Percentiles rank a stretch among this genome's conserved stretches.
These are phyloP conservation scores for Penicillium herquei DNA, from an alignment of 495 filamentous ascomycete genomes.

Conservation along the genomic window DNA sequence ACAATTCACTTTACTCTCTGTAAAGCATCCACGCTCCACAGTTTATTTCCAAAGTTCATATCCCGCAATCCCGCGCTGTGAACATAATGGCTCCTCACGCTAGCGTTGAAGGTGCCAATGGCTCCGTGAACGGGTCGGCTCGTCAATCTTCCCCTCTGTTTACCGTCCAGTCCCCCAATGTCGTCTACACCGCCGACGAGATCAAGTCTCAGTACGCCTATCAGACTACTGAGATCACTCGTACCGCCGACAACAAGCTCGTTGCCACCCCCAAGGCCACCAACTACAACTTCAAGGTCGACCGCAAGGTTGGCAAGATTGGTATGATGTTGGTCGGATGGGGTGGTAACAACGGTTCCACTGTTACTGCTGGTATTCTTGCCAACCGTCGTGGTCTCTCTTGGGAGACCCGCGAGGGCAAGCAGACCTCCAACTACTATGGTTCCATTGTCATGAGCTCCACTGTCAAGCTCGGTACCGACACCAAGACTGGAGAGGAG, in stretches of 20 bases:
- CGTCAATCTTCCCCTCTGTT: constrained; percentile 62
- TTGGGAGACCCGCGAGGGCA: constrained; percentile 93
- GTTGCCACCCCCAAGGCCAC: constrained; percentile 85
- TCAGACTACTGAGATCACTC: constrained; percentile 80
- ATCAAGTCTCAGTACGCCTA: constrained; percentile 97
- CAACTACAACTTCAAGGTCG: constrained; percentile 95
- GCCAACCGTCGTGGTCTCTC: constrained; percentile 83
- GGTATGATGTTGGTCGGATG: constrained; percentile 97
- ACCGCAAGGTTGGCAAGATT: constrained; percentile 88
- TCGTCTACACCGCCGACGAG: constrained; percentile 80
- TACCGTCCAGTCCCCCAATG: constrained; percentile 87
- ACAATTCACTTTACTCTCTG: constrained; percentile 67
- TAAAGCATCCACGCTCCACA: constrained; percentile 25
- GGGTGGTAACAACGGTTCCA: constrained; percentile 98
- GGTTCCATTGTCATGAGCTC: constrained; percentile 96
- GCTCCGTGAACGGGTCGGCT: constrained; percentile 71
- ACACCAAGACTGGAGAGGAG: constrained; percentile 80
- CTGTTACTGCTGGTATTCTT: constrained; percentile 95
- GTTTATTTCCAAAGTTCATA: constrained; percentile 14
- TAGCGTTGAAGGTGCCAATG: constrained; percentile 60
- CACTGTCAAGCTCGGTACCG: constrained; percentile 91
- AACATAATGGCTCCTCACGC: constrained; percentile 91
- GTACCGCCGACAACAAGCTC: constrained; percentile 71
- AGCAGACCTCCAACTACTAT: constrained; percentile 89
- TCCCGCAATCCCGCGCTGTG: constrained; percentile 27